phyloP scores from a whole-genome alignment of 805 yeast genomes.

The Hanseniaspora guilliermondii region DNA sequence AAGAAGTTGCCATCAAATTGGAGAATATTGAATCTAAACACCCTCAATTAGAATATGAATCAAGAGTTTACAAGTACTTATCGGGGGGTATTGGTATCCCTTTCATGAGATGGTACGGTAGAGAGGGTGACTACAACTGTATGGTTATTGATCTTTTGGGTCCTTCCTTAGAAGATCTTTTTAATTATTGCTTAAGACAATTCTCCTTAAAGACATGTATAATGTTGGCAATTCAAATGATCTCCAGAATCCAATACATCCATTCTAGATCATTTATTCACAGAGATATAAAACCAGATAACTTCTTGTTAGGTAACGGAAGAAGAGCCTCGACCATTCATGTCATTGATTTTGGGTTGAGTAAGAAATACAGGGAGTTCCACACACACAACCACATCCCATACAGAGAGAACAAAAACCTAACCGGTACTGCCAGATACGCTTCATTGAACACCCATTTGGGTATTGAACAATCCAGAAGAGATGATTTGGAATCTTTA shows the following conservation, averaged over 20 bases:
- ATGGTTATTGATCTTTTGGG: slow-evolving; percentile 94
- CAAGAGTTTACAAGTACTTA: slow-evolving; percentile 83
- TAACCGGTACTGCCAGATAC: slow-evolving; percentile 95
- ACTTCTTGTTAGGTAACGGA: slow-evolving; percentile 77
- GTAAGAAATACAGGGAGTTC: slow-evolving; percentile 88
- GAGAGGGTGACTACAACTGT: slow-evolving; percentile 91
- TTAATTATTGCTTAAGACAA: slow-evolving; percentile 89
- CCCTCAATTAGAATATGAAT: slow-evolving; percentile 94
- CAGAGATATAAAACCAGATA: slow-evolving; percentile 77
- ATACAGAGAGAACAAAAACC: slow-evolving; percentile 87
- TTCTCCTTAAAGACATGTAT: slow-evolving; percentile 88
- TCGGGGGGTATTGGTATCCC: slow-evolving; percentile 98
- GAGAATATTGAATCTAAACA: slow-evolving; percentile 85
- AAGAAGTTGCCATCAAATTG: slow-evolving; percentile 92
- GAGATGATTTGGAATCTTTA: slow-evolving; percentile 90
- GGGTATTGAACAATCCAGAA: slow-evolving; percentile 91
- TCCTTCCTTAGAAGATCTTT: slow-evolving; percentile 86
- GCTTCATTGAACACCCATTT: slow-evolving; percentile 91
- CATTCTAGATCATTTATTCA: slow-evolving; percentile 89
- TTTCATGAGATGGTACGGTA: slow-evolving; percentile 91
- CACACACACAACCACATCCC: slow-evolving; percentile 90
- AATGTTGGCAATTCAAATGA: slow-evolving; percentile 83
- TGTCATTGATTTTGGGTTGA: slow-evolving; percentile 87
- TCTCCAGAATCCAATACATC: slow-evolving; percentile 86
- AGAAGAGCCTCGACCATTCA: slow-evolving; percentile 90